Evolutionary conservation across 1,284 basidiomycete genomes (phyloP).

Genomic region (Schizophyllum amplum): DNA sequence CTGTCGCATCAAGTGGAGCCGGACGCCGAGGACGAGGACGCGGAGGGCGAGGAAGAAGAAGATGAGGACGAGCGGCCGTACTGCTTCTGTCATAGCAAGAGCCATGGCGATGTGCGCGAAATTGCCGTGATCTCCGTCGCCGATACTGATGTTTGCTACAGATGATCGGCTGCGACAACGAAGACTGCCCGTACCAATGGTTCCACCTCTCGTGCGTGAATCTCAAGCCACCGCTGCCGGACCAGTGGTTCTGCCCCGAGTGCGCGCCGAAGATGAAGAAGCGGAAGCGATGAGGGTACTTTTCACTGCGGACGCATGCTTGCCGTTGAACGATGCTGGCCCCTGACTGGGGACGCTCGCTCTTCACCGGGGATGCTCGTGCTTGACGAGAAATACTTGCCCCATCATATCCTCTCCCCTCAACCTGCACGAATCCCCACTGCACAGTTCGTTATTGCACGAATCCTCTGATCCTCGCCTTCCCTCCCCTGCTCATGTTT

Average conservation of each 20-base stretch:
- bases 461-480: too few relatives aligned
- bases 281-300: too few relatives aligned
- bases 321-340: too few relatives aligned
- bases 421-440: too few relatives aligned
- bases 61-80: slow-evolving; percentile 34
- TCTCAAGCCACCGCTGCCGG: slow-evolving; percentile 31
- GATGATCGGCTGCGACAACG: slow-evolving; percentile 45
- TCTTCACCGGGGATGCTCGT: too few relatives aligned
- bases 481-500: too few relatives aligned
- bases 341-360: too few relatives aligned
- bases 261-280: slow-evolving; percentile 16
- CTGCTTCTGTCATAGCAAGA: slow-evolving; percentile 41
- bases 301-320: too few relatives aligned
- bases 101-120: slow-evolving; percentile 35
- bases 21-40: slow-evolving; percentile 13
- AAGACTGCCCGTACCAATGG: slow-evolving; percentile 40
- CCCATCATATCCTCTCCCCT: too few relatives aligned
- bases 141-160: slow-evolving; percentile 12
- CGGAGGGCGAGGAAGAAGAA: slow-evolving; percentile 9
- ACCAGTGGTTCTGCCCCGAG: slow-evolving; percentile 38
- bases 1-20: slow-evolving; percentile 33
- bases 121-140: not conserved
- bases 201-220: slow-evolving; percentile 39
- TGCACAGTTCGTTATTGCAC: too few relatives aligned
- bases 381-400: too few relatives aligned